These are phyloP conservation scores for Petunia secreta DNA, from an alignment of 257 asterid species.

Conservation along the genomic window DNA sequence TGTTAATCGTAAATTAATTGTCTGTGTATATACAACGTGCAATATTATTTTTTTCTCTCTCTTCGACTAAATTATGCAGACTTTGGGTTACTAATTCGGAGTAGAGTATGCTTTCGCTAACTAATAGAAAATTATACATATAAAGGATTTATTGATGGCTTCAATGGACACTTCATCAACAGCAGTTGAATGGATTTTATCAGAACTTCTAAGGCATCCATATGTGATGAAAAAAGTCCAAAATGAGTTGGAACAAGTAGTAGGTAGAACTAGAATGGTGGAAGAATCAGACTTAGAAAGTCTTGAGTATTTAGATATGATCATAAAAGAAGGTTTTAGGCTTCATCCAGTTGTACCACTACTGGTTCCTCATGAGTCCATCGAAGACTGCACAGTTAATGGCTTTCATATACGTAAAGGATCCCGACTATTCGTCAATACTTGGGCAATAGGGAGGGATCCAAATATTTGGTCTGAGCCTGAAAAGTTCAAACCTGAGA, in stretches of 20 bases:
- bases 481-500: neutral
- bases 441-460: neutral
- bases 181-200: neutral
- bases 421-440: neutral
- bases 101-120: too few relatives aligned
- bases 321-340: neutral
- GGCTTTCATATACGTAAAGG: neutral
- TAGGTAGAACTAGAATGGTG: conserved; percentile 2
- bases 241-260: neutral
- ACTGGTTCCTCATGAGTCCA: neutral
- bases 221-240: conserved; percentile 13
- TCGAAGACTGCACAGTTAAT: neutral
- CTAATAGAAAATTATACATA: too few relatives aligned
- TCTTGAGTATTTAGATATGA: neutral
- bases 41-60: too few relatives aligned
- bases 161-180: neutral
- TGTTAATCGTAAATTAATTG: too few relatives aligned
- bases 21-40: too few relatives aligned
- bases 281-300: neutral
- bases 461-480: neutral
- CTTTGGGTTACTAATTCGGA: too few relatives aligned
- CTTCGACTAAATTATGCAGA: too few relatives aligned
- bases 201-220: conserved; percentile 4
- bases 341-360: neutral
- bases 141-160: neutral